Conservation (phyloP, 768 basidiomycete genomes). For the Serendipita sp. region DNA sequence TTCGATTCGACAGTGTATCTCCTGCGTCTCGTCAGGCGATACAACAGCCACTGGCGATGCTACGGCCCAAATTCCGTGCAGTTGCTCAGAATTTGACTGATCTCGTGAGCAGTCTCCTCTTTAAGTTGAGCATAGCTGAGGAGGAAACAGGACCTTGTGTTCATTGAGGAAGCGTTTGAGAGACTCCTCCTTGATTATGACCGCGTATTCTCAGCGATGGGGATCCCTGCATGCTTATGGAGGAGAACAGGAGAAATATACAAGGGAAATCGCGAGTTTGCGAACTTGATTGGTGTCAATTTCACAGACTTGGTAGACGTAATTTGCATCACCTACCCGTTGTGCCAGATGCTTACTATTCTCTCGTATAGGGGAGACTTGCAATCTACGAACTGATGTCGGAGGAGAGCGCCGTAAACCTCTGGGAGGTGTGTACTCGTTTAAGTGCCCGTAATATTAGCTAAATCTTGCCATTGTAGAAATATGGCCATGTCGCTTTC, state of each 20-base stretch:
- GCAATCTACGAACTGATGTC: constrained; percentile 99
- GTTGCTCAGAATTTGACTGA: constrained; percentile 75
- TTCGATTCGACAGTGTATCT: constrained; percentile 42
- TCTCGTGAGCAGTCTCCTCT: constrained; percentile 34
- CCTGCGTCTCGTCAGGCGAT: constrained; percentile 87
- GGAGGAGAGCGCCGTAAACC: constrained; percentile 90
- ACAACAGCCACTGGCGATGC: constrained; percentile 68
- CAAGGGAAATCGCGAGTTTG: constrained; percentile 93
- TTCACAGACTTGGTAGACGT: constrained; percentile 80
- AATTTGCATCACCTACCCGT: constrained; percentile 16
- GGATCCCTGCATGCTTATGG: constrained; percentile 94
- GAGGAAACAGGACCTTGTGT: constrained; percentile 60
- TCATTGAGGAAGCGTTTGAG: constrained; percentile 97
- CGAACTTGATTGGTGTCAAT: constrained; percentile 76
- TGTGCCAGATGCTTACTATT: neutral
- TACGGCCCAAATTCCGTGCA: constrained; percentile 72
- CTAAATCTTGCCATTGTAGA: constrained; percentile 28
- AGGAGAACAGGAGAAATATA: constrained; percentile 95
- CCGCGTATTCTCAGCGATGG: constrained; percentile 87
- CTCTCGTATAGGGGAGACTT: constrained; percentile 49
- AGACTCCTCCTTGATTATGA: constrained; percentile 90
- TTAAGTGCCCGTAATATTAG: neutral
- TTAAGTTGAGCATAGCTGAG: no score
- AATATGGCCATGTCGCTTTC: constrained; percentile 89
- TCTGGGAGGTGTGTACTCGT: constrained; percentile 68